Base-by-base conservation (phyloP, 768 basidiomycete species). In the Phanerodontia chrysosporium region DNA sequence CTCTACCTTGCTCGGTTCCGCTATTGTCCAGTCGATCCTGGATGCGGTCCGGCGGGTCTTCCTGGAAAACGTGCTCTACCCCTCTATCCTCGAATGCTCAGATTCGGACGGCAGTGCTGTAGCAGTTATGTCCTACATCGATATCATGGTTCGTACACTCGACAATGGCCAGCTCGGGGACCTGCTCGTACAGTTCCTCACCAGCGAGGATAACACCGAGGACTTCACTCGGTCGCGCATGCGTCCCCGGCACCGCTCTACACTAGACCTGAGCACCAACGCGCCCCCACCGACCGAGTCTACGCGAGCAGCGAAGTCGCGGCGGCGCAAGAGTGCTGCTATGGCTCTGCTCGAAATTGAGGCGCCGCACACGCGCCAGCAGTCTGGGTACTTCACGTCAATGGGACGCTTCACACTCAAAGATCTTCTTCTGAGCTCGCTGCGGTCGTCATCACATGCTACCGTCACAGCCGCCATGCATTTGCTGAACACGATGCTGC, bases 91-190 rank as follows among this genome's bases (percentile, higher is more conserved):
- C 49, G 95, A 98, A 69, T 95, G 93, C 72, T 95, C 95, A 0
- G 91, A 92, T 60, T 69, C 79, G 4, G 96, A 98, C 69, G 96
- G 96, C n/a, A 96, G 94, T 61, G 91, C 95, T 0, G 89, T 97
- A 1, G 95, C 96, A 10, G 95, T 98, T 56, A 86, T 98, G 83
- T 92, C 90, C 16, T 98, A 98, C 69, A 85, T 98, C 62, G 93
- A 97, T 64, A 83, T 92, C 66, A 89, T 93, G 80, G 79, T 94
- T 54, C 81, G 85, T 58, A 91, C 87, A 0, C 78, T 95, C 5
- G 79, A 83, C 35, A 78, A 83, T 24, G 87, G 86, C 0, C 82
- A 80, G 51, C 79, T 96, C 42, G 83, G 82, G 16, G 83, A 87
- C 48, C 77, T 89, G 24, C 74, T 96, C 16, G 79, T 95, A 44